Base-by-base conservation (phyloP, 225 moss, liverwort and hornwort species). In the Polytrichum formosum region DNA sequence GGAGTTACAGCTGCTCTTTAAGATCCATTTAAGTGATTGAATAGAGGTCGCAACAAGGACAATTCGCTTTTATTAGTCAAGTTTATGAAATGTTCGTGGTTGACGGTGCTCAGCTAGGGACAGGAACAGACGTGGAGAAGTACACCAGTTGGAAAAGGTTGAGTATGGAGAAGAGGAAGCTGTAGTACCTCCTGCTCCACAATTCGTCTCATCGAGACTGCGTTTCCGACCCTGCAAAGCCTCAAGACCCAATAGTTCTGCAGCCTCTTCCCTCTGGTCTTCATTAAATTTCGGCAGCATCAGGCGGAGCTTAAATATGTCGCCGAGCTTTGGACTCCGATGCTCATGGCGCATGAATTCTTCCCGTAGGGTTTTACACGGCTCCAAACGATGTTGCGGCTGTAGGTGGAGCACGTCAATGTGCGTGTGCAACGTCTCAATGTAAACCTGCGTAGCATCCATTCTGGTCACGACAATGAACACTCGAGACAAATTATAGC, bases 321-420 rank as follows among this genome's bases (percentile, higher is more conserved):
- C 80, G 25, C 63, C 59, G 4, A 19, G 62, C 18, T 76, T 80
- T 17, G 65, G 72, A 54, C 72, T 80, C 19, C 72, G 54, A 27
- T 80, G 69, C 27, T 76, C 69, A 23, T 72, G 80, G 27, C 65
- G 64, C 76, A 80, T 72, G 23, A 80, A 73, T 31, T 80, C 69
- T 55, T 76, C 65, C 56, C 66, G 61, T 23, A 76, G 73, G 4
- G 61, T 80, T 53, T 76, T 65, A 63, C 76, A 76, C 46, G 80
- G 73, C 53, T 80, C 75, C 19, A 80, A 65, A 2, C 69, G 61
- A 54, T 76, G 69, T 35, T 80, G 69, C 30, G 53, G 29, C 29
- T 64, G 80, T 53, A 76, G 75, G 35, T 76, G 73, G 8, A 73
- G 31, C n/a, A 69, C 69, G 54, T 75, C 61, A 26, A 80, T 64